Base-by-base conservation (phyloP, 176 grass and related monocot species). In the Puccinellia tenuiflora region DNA sequence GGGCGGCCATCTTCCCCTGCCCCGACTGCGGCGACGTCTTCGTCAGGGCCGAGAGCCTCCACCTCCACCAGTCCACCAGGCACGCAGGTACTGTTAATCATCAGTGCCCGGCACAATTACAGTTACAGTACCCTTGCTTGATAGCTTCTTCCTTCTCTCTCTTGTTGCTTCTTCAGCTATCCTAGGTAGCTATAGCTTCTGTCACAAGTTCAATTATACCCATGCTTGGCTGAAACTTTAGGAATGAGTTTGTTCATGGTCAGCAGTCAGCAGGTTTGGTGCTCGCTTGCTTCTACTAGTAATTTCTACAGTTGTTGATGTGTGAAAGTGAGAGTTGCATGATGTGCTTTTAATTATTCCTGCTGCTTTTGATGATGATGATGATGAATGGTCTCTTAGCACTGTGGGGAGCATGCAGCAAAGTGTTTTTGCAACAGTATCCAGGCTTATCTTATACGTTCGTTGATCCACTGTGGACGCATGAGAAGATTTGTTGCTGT, bases 21-120 rank as follows among this genome's bases (percentile, higher is more conserved):
- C 86, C 87, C 34, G 89, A 98, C 77, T 98, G 96, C 82, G 96
- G 91, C 48, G 92, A 98, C 75, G 80, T 98, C 60, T 98, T 95
- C 88, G 80, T 95, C 52, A 80, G 87, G 22, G 56, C 83, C 28
- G 93, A 98, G 68, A 87, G 67, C 79, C 90, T 98, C 89, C 85
- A 98, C 40, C 79, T 85, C 52, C 96, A 98, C 35, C 92, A 85
- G 84, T 79, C 91, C 31, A 68, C 78, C 29, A 88, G 91, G 68
- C 96, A 98, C 79, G 96, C 96, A 86, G 96, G 96, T 92, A 45
- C 21, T 4, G 17, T 73, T 7, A 46, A n/a, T 72, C 22, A 28
- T 9, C 9, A 20, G 12, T 34, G 28, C 3, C 71, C 0, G n/a
- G 11, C 39, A n/a, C n/a, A n/a, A n/a, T n/a, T n/a, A n/a, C n/a